These are phyloP conservation scores for Populus tomentosa DNA, from an alignment of 441 rosid genomes.

Conservation along the genomic window DNA sequence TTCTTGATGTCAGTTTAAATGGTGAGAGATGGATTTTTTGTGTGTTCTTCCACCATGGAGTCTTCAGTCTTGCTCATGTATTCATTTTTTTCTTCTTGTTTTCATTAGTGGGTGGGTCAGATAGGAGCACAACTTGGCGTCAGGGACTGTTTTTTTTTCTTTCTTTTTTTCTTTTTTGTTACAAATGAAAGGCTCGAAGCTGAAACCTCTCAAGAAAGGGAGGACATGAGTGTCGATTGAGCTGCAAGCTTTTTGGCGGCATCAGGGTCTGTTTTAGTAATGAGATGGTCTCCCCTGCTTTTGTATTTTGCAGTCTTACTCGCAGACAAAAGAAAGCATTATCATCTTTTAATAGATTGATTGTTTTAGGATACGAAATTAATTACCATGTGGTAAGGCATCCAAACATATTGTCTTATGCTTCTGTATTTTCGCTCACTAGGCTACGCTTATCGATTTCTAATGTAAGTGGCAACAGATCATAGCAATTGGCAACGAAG, in stretches of 20 bases:
- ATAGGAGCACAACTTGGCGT: slow-evolving; percentile 19
- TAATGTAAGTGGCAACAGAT: no score
- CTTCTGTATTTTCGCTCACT: no score
- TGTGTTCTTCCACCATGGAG: slow-evolving; percentile 52
- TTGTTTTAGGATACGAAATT: slow-evolving; percentile 17
- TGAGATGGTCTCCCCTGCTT: slow-evolving; percentile 47
- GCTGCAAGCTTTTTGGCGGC: no score
- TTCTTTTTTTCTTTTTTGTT: no score
- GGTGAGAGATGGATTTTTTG: slow-evolving; percentile 65
- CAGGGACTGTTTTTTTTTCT: slow-evolving; percentile 23
- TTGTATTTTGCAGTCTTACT: slow-evolving; percentile 21
- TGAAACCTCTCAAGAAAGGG: no score
- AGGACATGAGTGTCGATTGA: no score
- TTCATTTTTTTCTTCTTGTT: neutral
- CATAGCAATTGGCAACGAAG: no score
- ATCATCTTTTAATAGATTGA: neutral
- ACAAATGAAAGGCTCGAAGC: no score
- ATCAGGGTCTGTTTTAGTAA: slow-evolving; percentile 36
- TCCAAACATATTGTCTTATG: no score
- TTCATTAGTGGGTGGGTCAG: slow-evolving; percentile 19
- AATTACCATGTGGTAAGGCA: neutral
- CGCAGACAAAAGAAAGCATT: slow-evolving; percentile 8
- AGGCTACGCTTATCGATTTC: no score
- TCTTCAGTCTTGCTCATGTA: slow-evolving; percentile 6
- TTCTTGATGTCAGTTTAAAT: slow-evolving; percentile 18